Evolutionary conservation across 2,329 filamentous ascomycete genomes (phyloP).

Genomic region (Exophiala viscosa): DNA sequence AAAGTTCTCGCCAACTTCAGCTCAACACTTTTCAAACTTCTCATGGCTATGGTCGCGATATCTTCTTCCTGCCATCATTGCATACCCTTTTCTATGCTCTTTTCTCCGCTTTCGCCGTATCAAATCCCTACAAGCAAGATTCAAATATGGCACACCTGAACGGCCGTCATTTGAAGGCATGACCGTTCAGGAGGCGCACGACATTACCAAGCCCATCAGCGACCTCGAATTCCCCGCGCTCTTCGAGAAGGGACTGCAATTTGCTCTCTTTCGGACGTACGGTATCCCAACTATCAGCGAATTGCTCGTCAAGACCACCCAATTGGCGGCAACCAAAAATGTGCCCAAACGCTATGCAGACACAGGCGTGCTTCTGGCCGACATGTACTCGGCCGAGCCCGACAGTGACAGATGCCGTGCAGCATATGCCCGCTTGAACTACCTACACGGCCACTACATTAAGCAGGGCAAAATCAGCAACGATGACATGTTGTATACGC

Average conservation of each 20-base stretch:
- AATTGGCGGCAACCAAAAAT: constrained; percentile 46
- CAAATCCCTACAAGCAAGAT: constrained; percentile 21
- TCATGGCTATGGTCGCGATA: constrained; percentile 24
- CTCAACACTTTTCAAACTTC: constrained; percentile 8
- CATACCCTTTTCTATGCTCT: constrained; percentile 25
- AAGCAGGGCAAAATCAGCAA: constrained; percentile 58
- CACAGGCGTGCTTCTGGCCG: constrained; percentile 48
- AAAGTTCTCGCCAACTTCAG: constrained; percentile 11
- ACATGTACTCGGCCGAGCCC: constrained; percentile 42
- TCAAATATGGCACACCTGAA: constrained; percentile 21
- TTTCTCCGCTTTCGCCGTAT: constrained; percentile 22
- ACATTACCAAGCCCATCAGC: constrained; percentile 20
- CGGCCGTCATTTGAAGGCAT: constrained; percentile 37
- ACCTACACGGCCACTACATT: constrained; percentile 57
- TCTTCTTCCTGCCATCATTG: constrained; percentile 16
- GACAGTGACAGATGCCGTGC: constrained; percentile 42
- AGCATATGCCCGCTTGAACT: constrained; percentile 63
- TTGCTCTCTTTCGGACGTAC: constrained; percentile 45
- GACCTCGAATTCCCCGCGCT: constrained; percentile 26
- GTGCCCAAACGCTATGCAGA: constrained; percentile 54
- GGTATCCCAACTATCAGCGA: constrained; percentile 54
- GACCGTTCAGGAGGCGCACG: constrained; percentile 43
- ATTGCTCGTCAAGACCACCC: constrained; percentile 48
- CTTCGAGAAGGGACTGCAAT: constrained; percentile 27
- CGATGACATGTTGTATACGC: constrained; percentile 63